A percentile compares a stretch with the other conserved stretches of the same genome.
These are phyloP conservation scores for Torrubiella hemipterigena DNA, from an alignment of 2,329 filamentous ascomycete species.

Conservation along the genomic window DNA sequence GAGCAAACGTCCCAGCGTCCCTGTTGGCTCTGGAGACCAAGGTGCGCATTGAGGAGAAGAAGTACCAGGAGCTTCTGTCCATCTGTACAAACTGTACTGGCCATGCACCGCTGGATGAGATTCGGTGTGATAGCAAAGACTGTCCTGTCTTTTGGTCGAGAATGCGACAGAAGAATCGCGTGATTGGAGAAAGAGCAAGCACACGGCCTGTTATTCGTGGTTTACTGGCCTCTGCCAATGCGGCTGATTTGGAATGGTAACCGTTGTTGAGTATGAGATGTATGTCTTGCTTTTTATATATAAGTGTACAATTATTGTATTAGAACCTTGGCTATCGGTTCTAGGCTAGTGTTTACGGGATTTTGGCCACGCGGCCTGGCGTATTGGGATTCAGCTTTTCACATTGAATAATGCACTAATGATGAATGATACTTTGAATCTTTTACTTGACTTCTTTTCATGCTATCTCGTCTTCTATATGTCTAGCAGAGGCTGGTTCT, in stretches of 20 bases:
- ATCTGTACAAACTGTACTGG: constrained; percentile 75
- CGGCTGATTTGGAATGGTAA: constrained; percentile 22
- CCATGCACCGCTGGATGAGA: constrained; percentile 59
- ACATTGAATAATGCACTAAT: too few species aligned
- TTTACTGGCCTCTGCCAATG: constrained; percentile 15
- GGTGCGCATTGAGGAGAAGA: constrained; percentile 51
- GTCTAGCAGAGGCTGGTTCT: too few species aligned
- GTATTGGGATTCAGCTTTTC: too few species aligned
- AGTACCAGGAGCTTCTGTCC: constrained; percentile 49
- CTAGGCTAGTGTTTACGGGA: too few species aligned
- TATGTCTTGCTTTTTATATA: too few species aligned
- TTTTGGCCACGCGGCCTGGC: too few species aligned
- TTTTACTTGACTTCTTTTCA: too few species aligned
- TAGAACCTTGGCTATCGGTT: neutral
- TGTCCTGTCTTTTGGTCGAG: constrained; percentile 86
- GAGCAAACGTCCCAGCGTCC: constrained; percentile 41
- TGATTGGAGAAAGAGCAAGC: constrained; percentile 24
- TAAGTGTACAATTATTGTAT: too few species aligned
- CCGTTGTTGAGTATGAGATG: too few species aligned
- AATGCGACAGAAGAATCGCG: constrained; percentile 45
- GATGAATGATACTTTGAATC: too few species aligned
- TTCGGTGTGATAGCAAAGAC: constrained; percentile 82
- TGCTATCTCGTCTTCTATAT: too few species aligned
- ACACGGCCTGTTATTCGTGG: constrained; percentile 19
- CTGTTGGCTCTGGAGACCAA: constrained; percentile 51